phyloP scores from a whole-genome alignment of 1,139 yeast genomes.

The Blastobotrys indianensis region DNA sequence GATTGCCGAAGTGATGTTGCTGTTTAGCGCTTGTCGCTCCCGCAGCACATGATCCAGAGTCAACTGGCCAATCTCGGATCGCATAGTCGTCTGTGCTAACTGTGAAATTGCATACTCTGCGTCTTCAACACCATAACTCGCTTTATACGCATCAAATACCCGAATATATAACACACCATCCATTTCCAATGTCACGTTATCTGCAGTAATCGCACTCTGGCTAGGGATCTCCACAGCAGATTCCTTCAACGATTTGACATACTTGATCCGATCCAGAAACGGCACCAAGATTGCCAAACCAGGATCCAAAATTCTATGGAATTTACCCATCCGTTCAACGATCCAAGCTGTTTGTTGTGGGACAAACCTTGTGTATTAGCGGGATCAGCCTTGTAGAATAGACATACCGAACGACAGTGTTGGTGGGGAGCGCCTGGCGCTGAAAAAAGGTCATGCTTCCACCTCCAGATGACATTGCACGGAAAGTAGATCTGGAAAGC shows the following conservation, averaged over 20 bases:
- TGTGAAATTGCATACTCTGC: constrained; percentile 81
- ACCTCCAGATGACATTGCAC: background rate
- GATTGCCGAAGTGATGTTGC: constrained; percentile 68
- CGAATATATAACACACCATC: constrained; percentile 79
- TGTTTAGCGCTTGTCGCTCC: constrained; percentile 68
- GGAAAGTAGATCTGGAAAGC: too few species aligned
- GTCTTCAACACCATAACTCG: constrained; percentile 84
- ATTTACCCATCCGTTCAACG: constrained; percentile 88
- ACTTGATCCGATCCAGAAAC: constrained; percentile 65
- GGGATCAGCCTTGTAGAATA: background rate
- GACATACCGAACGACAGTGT: constrained; percentile 51
- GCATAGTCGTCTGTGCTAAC: constrained; percentile 86
- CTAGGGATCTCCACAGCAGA: constrained; percentile 78
- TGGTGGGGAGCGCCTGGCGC: constrained; percentile 60
- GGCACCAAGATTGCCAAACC: constrained; percentile 74
- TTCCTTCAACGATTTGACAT: constrained; percentile 78
- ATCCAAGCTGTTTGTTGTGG: constrained; percentile 93
- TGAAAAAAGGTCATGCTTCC: constrained; percentile 54
- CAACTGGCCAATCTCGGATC: constrained; percentile 80
- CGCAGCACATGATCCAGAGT: constrained; percentile 70
- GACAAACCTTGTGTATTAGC: constrained; percentile 45
- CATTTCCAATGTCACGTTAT: constrained; percentile 76
- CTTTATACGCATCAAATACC: constrained; percentile 77
- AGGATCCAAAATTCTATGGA: constrained; percentile 66
- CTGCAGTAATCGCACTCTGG: constrained; percentile 81